These are phyloP conservation scores for Aureobasidium pullulans DNA, from an alignment of 2,329 filamentous ascomycete genomes.

Conservation along the genomic window DNA sequence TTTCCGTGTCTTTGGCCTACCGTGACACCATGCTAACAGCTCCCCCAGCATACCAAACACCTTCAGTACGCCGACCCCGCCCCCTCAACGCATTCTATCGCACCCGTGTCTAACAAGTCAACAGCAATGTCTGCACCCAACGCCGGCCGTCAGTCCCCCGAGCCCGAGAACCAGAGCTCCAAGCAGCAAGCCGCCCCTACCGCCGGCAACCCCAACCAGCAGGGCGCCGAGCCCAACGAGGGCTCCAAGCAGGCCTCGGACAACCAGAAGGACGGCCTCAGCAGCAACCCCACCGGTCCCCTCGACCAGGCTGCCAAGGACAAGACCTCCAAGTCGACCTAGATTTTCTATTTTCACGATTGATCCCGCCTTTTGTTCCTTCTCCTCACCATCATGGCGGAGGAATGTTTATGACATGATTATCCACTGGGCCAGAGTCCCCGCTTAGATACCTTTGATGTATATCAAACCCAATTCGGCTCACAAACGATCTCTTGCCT, in stretches of 20 bases:
- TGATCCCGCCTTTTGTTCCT: neutral
- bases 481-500: neutral
- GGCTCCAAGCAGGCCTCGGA: constrained; percentile 46
- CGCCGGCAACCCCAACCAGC: constrained; percentile 51
- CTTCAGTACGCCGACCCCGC: constrained; percentile 7
- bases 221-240: constrained; percentile 33
- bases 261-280: constrained; percentile 46
- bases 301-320: constrained; percentile 55
- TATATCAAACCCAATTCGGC: neutral
- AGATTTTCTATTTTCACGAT: constrained; percentile 2
- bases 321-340: constrained; percentile 50
- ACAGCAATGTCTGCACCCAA: constrained; percentile 54
- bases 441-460: constrained; percentile 6
- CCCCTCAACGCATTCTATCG: constrained; percentile 21
- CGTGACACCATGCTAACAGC: neutral
- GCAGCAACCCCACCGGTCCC: constrained; percentile 59
- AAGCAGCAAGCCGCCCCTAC: constrained; percentile 55
- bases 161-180: constrained; percentile 60
- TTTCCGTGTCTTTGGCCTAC: too few relatives aligned
- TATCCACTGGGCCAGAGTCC: neutral
- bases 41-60: neutral
- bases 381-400: neutral
- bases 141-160: constrained; percentile 69
- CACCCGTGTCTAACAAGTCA: constrained; percentile 11
- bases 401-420: constrained; percentile 13